Evolutionary conservation across 495 filamentous ascomycete species (phyloP), one percentile per base, ranked within the genome.

Genomic region (Hyaloscypha variabilis): DNA sequence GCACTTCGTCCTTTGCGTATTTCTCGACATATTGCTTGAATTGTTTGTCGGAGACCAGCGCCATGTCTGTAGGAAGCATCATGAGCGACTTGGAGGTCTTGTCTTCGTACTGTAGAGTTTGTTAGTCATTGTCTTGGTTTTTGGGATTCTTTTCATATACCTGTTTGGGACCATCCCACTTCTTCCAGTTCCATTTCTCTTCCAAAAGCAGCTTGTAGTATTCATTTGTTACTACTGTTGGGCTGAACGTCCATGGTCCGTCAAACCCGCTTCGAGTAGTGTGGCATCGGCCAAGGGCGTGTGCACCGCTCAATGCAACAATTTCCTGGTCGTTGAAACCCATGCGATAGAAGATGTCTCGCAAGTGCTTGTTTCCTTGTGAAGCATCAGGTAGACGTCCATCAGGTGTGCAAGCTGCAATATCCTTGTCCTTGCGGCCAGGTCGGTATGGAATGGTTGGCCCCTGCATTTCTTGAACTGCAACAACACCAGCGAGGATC

Each of bases 271-370:
- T 90, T 67, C 94, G 92, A 77, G 96, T 88, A 8, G 88, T 81
- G 84, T 99, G 95, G 79, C 93, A 96, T 50, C 95, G 89, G 51
- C 95, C 95, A 13, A 99, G 83, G 23, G 95, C 93, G 82, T 99
- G 95, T 36, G 92, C 95, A 66, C 95, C 95, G 30, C 81, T 79
- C 64, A 99, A 83, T 30, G 95, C 95, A 31, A 97, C 94, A 71
- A 97, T 97, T 78, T 99, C 94, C 57, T 89, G 90, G 81, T 99
- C 95, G 77, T 96, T 89, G 85, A 99, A 99, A 64, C 95, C 95
- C 94, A 97, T 97, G 76, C 94, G 92, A 76, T 86, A 85, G 85
- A 99, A 99, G 83, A 99, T 91, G 77, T 88, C 87, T 64, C 95
- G 90, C 73, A 99, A 83, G 79, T 99, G 95, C 66, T 85, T 82